Percentiles rank a stretch among this genome's conserved stretches.
phyloP scores from a whole-genome alignment of 345 rosid species.

The Reutealis trisperma region DNA sequence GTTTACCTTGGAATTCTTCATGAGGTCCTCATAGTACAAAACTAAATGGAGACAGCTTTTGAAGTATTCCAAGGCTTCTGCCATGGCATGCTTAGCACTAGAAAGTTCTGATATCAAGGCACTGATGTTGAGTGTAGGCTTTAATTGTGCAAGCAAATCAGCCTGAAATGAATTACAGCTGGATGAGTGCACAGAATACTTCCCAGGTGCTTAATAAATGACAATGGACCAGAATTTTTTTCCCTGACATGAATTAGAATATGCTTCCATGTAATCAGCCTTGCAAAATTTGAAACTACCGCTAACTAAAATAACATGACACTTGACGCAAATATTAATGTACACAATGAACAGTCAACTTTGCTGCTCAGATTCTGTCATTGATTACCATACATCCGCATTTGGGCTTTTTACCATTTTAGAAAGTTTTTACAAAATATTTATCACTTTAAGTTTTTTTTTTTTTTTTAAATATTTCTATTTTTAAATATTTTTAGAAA shows the following conservation, averaged over 20 bases:
- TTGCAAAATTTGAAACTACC: background rate
- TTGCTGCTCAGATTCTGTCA: background rate
- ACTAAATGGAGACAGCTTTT: slow-evolving; percentile 64
- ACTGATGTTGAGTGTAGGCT: slow-evolving; percentile 63
- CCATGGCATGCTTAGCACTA: slow-evolving; percentile 49
- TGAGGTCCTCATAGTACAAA: slow-evolving; percentile 70
- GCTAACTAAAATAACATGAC: background rate
- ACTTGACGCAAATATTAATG: no score
- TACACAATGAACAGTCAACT: no score
- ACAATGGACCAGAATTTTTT: background rate
- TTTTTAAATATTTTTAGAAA: no score
- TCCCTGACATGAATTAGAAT: background rate
- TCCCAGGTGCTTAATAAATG: background rate
- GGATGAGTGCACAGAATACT: background rate
- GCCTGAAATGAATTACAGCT: slow-evolving; percentile 45
- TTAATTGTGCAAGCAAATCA: slow-evolving; percentile 63
- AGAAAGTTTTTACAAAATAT: no score
- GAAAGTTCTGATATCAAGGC: slow-evolving; percentile 57
- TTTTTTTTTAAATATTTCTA: no score
- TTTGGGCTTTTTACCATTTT: no score
- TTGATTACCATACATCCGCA: no score
- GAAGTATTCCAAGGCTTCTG: slow-evolving; percentile 56
- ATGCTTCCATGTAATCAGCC: no score
- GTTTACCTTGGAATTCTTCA: slow-evolving; percentile 49
- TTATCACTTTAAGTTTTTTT: no score